These are phyloP conservation scores for Neurospora africana DNA, from an alignment of 495 filamentous ascomycete genomes.

Conservation along the genomic window DNA sequence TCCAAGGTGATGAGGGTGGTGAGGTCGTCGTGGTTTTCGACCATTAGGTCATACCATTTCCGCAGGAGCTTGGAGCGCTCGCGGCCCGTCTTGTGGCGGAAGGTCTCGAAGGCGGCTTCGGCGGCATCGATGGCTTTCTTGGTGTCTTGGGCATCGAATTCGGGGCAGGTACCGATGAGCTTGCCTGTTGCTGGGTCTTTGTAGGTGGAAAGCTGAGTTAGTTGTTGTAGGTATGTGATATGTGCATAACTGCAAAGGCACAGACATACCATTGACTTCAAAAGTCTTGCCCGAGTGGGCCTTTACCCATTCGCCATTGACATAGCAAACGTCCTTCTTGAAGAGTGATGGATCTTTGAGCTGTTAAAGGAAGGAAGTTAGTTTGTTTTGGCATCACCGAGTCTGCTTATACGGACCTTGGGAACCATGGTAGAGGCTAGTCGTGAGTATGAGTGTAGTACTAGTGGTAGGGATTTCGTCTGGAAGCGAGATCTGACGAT, in stretches of 20 bases:
- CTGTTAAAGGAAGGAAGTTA: slow-evolving; percentile 17
- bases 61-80: slow-evolving; percentile 74
- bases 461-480: slow-evolving; percentile 23
- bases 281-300: slow-evolving; percentile 72
- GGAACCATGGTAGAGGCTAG: slow-evolving; percentile 35
- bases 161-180: slow-evolving; percentile 71
- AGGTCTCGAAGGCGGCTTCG: slow-evolving; percentile 61
- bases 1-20: slow-evolving; percentile 82
- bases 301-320: slow-evolving; percentile 76
- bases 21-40: slow-evolving; percentile 79
- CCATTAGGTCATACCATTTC: slow-evolving; percentile 83
- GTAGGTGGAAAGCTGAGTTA: not conserved
- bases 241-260: not conserved
- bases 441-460: slow-evolving; percentile 15
- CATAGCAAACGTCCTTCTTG: slow-evolving; percentile 65
- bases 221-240: not conserved
- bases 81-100: slow-evolving; percentile 64
- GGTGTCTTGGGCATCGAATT: slow-evolving; percentile 66
- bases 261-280: slow-evolving; percentile 52
- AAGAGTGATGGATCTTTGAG: slow-evolving; percentile 76
- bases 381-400: not conserved
- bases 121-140: slow-evolving; percentile 70
- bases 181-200: slow-evolving; percentile 72
- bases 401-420: slow-evolving; percentile 21
- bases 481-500: slow-evolving; percentile 24